Evolutionary conservation across 2,329 filamentous ascomycete genomes (phyloP).

Genomic region (Pseudogymnoascus sp.): DNA sequence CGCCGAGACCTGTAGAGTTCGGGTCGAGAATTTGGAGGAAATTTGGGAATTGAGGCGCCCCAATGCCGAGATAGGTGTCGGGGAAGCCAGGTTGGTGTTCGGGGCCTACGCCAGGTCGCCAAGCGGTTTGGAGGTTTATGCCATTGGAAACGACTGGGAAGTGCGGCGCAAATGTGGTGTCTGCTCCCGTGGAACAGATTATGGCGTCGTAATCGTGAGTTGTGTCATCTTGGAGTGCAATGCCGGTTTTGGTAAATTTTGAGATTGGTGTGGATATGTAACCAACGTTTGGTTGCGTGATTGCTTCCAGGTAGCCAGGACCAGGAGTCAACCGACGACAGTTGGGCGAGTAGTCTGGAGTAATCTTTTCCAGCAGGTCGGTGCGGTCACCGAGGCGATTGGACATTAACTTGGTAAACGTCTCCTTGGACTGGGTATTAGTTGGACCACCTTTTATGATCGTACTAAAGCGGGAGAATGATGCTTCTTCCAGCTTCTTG

Average conservation of each 20-base stretch:
- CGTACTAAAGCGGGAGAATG: constrained; percentile 41
- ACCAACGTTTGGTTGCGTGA: constrained; percentile 34
- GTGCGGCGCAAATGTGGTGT: constrained; percentile 8
- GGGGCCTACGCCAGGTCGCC: constrained; percentile 40
- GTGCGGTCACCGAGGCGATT: constrained; percentile 44
- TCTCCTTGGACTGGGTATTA: constrained; percentile 39
- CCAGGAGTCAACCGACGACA: constrained; percentile 39
- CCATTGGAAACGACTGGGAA: constrained; percentile 10
- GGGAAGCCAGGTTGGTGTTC: constrained; percentile 22
- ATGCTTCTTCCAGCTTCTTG: constrained; percentile 47
- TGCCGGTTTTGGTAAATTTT: constrained; percentile 26
- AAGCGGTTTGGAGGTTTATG: constrained; percentile 28
- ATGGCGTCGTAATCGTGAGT: constrained; percentile 20
- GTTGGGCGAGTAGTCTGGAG: constrained; percentile 39
- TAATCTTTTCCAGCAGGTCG: constrained; percentile 43
- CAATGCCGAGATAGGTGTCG: constrained; percentile 11
- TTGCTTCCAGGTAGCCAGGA: constrained; percentile 38
- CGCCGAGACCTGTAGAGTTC: constrained; percentile 41
- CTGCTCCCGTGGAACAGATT: constrained; percentile 25
- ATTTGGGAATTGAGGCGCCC: constrained; percentile 10
- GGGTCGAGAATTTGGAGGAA: constrained; percentile 10
- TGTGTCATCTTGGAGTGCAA: constrained; percentile 22
- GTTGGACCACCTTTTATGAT: constrained; percentile 45
- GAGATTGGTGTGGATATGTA: constrained; percentile 31
- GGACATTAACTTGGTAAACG: constrained; percentile 45